These are phyloP conservation scores for Atkinsonella texensis DNA, from an alignment of 2,329 filamentous ascomycete genomes.

Conservation along the genomic window DNA sequence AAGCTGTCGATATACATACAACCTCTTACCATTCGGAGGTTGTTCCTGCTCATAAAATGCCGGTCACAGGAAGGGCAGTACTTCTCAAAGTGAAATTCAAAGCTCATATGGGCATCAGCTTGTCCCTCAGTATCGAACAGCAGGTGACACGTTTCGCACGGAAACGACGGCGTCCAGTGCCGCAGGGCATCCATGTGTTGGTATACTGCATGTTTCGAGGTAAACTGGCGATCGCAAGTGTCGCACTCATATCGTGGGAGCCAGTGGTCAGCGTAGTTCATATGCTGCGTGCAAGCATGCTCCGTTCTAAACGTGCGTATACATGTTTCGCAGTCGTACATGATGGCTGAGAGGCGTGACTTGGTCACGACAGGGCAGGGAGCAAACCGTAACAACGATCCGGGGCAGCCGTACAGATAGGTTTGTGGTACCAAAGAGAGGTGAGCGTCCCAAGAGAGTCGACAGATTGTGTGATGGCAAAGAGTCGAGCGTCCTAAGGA, in stretches of 20 bases:
- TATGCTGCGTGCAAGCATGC: not conserved
- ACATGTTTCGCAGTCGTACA: conserved; percentile 3
- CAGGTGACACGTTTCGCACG: conserved; percentile 13
- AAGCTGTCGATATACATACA: too few species aligned
- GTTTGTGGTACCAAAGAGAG: too few species aligned
- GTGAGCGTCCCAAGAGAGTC: too few species aligned
- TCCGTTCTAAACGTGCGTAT: not conserved
- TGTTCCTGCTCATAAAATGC: conserved; percentile 18
- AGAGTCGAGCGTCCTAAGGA: too few species aligned
- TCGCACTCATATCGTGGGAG: conserved; percentile 17
- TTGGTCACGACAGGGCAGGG: too few species aligned
- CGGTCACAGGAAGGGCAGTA: conserved; percentile 24
- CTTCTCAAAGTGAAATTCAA: conserved; percentile 20
- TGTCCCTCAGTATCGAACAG: conserved; percentile 14
- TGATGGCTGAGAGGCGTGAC: not conserved
- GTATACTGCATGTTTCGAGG: conserved; percentile 8
- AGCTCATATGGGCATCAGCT: conserved; percentile 5
- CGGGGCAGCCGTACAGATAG: too few species aligned
- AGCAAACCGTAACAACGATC: too few species aligned
- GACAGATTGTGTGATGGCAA: too few species aligned
- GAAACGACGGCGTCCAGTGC: conserved; percentile 15
- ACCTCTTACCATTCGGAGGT: conserved; percentile 19
- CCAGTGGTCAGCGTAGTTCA: conserved; percentile 13
- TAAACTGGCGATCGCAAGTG: conserved; percentile 15
- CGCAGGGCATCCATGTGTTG: conserved; percentile 19